Conservation (phyloP, 2,329 filamentous ascomycete genomes). For the Penicillium sclerotigenum region DNA sequence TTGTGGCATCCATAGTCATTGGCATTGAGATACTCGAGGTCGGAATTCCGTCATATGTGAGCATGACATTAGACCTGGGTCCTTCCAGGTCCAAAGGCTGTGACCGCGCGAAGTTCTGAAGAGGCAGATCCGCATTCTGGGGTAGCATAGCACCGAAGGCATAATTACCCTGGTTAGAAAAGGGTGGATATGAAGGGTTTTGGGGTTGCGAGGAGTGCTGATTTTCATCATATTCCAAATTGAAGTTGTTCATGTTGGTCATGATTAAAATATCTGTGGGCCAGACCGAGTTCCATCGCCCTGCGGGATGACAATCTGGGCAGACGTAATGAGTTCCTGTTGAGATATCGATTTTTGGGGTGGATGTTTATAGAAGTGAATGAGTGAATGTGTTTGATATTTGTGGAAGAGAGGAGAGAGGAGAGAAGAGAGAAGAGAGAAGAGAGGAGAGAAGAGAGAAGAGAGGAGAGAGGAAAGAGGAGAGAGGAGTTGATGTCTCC, state of each 20-base stretch:
- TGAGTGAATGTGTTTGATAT: background rate
- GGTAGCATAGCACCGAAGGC: constrained; percentile 17
- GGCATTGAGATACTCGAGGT: constrained; percentile 16
- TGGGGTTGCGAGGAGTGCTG: constrained; percentile 9
- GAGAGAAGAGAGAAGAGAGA: too few species aligned
- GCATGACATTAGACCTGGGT: constrained; percentile 26
- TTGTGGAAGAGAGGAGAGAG: background rate
- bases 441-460: background rate
- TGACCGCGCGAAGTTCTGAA: constrained; percentile 16
- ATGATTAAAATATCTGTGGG: background rate
- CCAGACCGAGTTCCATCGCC: background rate
- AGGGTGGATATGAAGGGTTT: constrained; percentile 19
- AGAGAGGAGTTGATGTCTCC: background rate
- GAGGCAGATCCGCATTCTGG: constrained; percentile 15
- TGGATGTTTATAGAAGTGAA: background rate
- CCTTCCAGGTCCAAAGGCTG: constrained; percentile 15
- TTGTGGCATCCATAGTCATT: constrained; percentile 20
- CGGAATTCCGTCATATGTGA: constrained; percentile 26
- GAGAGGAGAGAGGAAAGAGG: background rate
- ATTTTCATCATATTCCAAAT: constrained; percentile 16
- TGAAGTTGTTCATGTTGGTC: constrained; percentile 16
- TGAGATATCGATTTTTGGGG: background rate
- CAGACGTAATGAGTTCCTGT: too few species aligned
- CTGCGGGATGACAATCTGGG: background rate
- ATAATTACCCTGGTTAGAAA: constrained; percentile 14